These are phyloP conservation scores for Parietichytrium sp. DNA, from an alignment of 108 stramenopile genomes.

Conservation along the genomic window DNA sequence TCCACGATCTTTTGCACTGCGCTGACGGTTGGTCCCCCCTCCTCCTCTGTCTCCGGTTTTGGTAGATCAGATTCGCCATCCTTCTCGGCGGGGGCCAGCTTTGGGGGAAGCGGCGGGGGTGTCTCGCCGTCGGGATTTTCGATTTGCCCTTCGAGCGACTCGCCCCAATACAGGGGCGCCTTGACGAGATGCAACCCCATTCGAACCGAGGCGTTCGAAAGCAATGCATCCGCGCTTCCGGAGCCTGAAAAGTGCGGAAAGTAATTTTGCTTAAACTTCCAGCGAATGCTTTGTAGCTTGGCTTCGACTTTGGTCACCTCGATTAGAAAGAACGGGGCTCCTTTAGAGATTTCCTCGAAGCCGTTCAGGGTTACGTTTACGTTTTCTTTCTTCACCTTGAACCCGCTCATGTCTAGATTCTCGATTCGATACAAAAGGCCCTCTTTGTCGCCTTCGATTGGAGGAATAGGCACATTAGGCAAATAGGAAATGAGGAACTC, in stretches of 20 bases:
- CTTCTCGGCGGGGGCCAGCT: no score
- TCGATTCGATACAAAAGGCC: slow-evolving; percentile 25
- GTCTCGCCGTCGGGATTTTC: no score
- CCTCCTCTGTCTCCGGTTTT: no score
- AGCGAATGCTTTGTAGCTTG: neutral
- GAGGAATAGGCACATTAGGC: neutral
- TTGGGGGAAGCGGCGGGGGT: no score
- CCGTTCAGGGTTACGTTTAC: neutral
- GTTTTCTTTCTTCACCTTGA: neutral
- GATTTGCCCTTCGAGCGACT: no score
- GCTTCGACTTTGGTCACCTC: neutral
- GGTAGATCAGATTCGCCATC: no score
- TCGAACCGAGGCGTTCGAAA: neutral
- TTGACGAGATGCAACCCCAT: slow-evolving; percentile 15
- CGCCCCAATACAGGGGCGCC: no score
- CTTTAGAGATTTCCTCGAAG: neutral
- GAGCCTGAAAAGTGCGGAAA: slow-evolving; percentile 19
- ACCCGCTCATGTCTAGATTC: neutral
- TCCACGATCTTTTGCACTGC: no score
- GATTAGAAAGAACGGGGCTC: slow-evolving; percentile 20
- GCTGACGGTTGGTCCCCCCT: no score
- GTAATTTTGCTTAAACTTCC: slow-evolving; percentile 15
- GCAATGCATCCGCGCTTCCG: neutral
- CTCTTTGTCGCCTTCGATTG: neutral
- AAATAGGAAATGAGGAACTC: slow-evolving; percentile 9